These are phyloP conservation scores for Xylaria digitata DNA, from an alignment of 2,329 filamentous ascomycete species.

Conservation along the genomic window DNA sequence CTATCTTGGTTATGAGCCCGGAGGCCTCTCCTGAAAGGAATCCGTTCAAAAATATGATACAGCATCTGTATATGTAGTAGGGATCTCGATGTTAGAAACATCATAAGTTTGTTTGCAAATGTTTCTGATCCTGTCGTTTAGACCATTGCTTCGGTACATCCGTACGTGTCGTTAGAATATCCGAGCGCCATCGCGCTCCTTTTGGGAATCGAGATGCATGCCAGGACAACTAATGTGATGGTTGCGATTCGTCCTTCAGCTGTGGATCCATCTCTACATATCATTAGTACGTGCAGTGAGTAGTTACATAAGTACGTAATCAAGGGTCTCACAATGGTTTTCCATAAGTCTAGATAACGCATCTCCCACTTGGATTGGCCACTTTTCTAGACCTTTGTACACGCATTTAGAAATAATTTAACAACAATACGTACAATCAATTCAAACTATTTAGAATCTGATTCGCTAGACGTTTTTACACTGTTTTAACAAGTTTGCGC, in stretches of 20 bases:
- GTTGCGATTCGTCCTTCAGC: neutral
- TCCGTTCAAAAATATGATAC: conserved; percentile 10
- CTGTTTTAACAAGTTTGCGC: too few relatives aligned
- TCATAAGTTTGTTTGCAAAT: conserved; percentile 15
- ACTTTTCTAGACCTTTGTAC: too few relatives aligned
- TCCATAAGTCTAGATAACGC: conserved; percentile 6
- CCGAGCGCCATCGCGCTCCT: neutral
- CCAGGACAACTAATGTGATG: neutral
- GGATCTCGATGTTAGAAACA: conserved; percentile 11
- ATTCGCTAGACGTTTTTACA: too few relatives aligned
- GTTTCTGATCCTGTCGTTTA: conserved; percentile 2
- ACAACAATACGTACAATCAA: too few relatives aligned
- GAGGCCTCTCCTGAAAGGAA: conserved; percentile 27
- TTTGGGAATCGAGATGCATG: conserved; percentile 3
- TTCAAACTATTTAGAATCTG: too few relatives aligned
- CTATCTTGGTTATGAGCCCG: conserved; percentile 4
- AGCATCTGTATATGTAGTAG: conserved; percentile 3
- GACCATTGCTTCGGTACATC: neutral
- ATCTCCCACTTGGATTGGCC: too few relatives aligned
- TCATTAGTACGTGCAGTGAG: conserved; percentile 1
- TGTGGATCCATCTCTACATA: neutral
- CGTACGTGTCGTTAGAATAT: neutral
- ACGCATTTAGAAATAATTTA: too few relatives aligned
- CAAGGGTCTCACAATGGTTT: conserved; percentile 16
- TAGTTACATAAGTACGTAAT: neutral